Evolutionary conservation across 1,139 yeast genomes (phyloP).

Genomic region (Debaryomyces nepalensis): DNA sequence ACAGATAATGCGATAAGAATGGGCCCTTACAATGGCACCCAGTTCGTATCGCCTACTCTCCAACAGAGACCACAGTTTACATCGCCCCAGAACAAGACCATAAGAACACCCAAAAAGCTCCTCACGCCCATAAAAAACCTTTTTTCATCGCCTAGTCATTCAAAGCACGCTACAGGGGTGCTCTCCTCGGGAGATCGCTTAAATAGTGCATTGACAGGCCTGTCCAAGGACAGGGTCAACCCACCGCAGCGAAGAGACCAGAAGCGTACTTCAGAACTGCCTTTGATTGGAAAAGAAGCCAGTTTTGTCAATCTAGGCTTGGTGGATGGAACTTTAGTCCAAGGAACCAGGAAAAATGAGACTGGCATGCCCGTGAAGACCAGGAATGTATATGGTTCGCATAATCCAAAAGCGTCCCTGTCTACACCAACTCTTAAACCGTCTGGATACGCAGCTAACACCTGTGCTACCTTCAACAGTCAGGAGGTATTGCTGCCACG

Average conservation of each 20-base stretch:
- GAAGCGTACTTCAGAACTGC: not conserved
- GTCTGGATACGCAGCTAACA: not conserved
- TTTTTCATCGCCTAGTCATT: conserved; percentile 31
- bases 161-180: conserved; percentile 9
- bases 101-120: conserved; percentile 48
- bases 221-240: conserved; percentile 2
- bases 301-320: not conserved
- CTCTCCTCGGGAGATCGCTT: conserved; percentile 11
- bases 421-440: conserved; percentile 2
- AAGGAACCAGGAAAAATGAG: no score
- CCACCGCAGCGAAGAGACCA: not conserved
- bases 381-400: no score
- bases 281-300: not conserved
- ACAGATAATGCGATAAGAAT: conserved; percentile 15
- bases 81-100: conserved; percentile 29
- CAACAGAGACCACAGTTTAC: conserved; percentile 29
- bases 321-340: no score
- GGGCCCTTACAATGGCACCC: conserved; percentile 19
- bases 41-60: conserved; percentile 28
- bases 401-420: no score
- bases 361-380: no score
- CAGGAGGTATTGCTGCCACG: conserved; percentile 1
- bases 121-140: conserved; percentile 49
- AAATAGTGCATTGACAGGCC: conserved; percentile 11
- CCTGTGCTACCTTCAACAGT: conserved; percentile 1